These are phyloP conservation scores for Mortierella sp. DNA, from an alignment of 371 early-diverging fungal species.

Conservation along the genomic window DNA sequence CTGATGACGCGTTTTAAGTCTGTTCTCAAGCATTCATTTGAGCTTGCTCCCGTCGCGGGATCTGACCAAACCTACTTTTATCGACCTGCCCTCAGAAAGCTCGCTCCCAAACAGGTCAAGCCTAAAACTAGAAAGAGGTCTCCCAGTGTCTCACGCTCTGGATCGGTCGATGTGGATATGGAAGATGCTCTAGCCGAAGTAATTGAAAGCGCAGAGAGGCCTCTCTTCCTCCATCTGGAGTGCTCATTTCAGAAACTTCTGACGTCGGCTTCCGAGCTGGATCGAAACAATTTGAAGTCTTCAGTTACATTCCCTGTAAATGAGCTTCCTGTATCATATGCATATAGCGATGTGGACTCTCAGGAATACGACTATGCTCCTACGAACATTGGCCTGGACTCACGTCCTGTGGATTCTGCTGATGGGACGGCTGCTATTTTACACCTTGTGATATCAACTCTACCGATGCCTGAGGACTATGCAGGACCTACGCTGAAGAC, in stretches of 20 bases:
- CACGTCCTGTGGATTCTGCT: constrained; percentile 76
- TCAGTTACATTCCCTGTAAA: constrained; percentile 66
- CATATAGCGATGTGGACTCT: constrained; percentile 41
- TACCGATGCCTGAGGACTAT: constrained; percentile 66
- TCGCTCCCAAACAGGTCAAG: constrained; percentile 53
- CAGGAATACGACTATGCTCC: constrained; percentile 69
- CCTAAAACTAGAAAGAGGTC: constrained; percentile 44
- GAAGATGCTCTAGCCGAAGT: constrained; percentile 66
- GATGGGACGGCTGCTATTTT: constrained; percentile 80
- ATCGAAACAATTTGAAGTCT: constrained; percentile 44
- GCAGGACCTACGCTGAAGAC: constrained; percentile 50
- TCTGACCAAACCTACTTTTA: constrained; percentile 75
- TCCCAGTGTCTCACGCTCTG: constrained; percentile 50
- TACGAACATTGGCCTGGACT: constrained; percentile 69
- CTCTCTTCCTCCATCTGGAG: constrained; percentile 76
- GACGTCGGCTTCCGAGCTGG: constrained; percentile 52
- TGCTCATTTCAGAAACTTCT: constrained; percentile 69
- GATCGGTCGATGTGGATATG: constrained; percentile 59
- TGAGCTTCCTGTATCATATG: constrained; percentile 67
- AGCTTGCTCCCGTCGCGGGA: constrained; percentile 65
- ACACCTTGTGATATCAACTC: constrained; percentile 74
- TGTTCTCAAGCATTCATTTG: constrained; percentile 75
- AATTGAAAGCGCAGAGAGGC: constrained; percentile 70
- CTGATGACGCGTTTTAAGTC: constrained; percentile 67
- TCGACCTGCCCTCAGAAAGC: constrained; percentile 69